phyloP scores from a whole-genome alignment of 2,329 filamentous ascomycete genomes.

The Hypoxylon sp. region DNA sequence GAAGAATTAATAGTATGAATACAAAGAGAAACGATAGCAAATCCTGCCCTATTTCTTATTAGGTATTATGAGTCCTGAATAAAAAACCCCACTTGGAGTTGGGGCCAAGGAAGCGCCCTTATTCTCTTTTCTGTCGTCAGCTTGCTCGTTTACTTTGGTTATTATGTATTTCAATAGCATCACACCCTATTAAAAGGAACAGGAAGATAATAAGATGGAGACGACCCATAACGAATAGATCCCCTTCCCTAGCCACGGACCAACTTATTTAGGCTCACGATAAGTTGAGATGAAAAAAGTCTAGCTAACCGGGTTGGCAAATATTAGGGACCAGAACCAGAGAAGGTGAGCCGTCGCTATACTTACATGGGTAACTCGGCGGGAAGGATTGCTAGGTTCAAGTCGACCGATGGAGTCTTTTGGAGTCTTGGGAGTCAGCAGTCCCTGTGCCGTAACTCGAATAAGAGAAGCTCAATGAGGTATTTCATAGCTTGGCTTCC shows the following conservation, averaged over 20 bases:
- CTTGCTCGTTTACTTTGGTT: slow-evolving; percentile 29
- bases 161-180: slow-evolving; percentile 40
- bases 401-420: slow-evolving; percentile 6
- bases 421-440: slow-evolving; percentile 35
- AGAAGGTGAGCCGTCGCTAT: slow-evolving; percentile 43
- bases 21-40: slow-evolving; percentile 44
- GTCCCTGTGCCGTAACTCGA: slow-evolving; percentile 44
- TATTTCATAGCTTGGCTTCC: slow-evolving; percentile 52
- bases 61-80: slow-evolving; percentile 43
- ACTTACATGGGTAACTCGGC: slow-evolving; percentile 41
- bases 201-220: slow-evolving; percentile 27
- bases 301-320: slow-evolving; percentile 37
- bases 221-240: slow-evolving; percentile 44
- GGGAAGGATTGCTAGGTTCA: slow-evolving; percentile 42
- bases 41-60: slow-evolving; percentile 51
- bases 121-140: slow-evolving; percentile 34
- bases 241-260: slow-evolving; percentile 27
- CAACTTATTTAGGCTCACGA: slow-evolving; percentile 42
- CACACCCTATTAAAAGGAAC: slow-evolving; percentile 35
- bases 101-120: slow-evolving; percentile 38
- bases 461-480: slow-evolving; percentile 49
- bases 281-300: slow-evolving; percentile 41
- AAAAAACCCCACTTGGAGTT: slow-evolving; percentile 46
- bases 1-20: slow-evolving; percentile 36
- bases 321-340: slow-evolving; percentile 32